Conservation (phyloP, 2,329 filamentous ascomycete genomes). For the Xylariaceae sp. region DNA sequence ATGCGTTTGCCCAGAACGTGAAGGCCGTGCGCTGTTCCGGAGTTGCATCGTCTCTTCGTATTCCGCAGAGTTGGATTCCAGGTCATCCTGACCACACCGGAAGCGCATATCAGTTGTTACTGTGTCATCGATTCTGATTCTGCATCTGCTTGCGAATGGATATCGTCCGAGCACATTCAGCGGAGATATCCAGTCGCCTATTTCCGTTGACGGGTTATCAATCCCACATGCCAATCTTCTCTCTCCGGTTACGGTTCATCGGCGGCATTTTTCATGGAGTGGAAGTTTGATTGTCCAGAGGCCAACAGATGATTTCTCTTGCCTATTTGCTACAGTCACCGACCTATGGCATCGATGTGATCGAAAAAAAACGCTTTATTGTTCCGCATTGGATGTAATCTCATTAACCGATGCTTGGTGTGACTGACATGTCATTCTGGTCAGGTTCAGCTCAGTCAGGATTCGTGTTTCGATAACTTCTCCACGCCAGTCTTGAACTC, state of each 20-base stretch:
- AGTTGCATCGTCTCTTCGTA: no score
- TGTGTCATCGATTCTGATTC: neutral
- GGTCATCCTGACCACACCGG: neutral
- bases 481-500: no score
- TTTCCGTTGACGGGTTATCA: neutral
- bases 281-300: neutral
- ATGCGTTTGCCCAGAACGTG: neutral
- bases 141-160: neutral
- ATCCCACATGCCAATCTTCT: neutral
- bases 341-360: neutral
- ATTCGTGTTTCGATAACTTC: neutral
- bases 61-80: neutral
- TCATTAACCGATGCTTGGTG: neutral
- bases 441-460: neutral
- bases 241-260: constrained; percentile 2
- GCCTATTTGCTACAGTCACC: neutral
- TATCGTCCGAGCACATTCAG: neutral
- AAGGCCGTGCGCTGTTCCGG: neutral
- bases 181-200: neutral
- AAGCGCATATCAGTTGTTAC: neutral
- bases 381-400: neutral
- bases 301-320: neutral
- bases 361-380: constrained; percentile 1
- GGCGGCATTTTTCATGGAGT: constrained; percentile 10
- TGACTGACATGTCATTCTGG: neutral